These are phyloP conservation scores for Metschnikowia henanensis DNA, from an alignment of 805 yeast genomes.

Conservation along the genomic window DNA sequence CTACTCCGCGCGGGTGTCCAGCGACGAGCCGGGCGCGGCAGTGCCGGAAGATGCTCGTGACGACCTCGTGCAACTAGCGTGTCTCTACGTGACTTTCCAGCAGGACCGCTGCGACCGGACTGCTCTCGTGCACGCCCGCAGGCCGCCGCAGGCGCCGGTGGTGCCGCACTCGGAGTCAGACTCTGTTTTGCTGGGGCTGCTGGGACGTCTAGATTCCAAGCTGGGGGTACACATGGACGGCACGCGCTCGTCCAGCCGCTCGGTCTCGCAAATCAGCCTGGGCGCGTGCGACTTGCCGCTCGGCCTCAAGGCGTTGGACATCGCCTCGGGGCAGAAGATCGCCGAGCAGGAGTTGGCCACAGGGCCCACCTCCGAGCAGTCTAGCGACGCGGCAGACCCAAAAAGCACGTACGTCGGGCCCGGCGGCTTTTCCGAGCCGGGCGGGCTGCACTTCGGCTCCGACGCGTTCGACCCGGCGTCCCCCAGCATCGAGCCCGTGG, in stretches of 20 bases:
- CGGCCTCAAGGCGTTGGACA: constrained; percentile 3
- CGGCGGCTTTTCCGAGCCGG: background rate
- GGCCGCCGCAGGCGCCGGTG: background rate
- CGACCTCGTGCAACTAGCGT: constrained; percentile 15
- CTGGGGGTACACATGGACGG: background rate
- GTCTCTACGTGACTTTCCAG: constrained; percentile 25
- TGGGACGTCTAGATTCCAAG: background rate
- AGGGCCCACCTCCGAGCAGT: constrained; percentile 10
- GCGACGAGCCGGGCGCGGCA: constrained; percentile 18
- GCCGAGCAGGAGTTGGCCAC: constrained; percentile 1
- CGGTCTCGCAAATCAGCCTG: constrained; percentile 7
- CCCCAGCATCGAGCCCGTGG: constrained; percentile 5
- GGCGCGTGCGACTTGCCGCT: constrained; percentile 7
- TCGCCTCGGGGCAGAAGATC: background rate
- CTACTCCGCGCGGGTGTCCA: constrained; percentile 21
- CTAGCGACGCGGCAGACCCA: background rate
- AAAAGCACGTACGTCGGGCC: background rate
- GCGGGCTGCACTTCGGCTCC: constrained; percentile 1
- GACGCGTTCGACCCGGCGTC: constrained; percentile 5
- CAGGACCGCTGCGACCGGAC: constrained; percentile 40
- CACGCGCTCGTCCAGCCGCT: background rate
- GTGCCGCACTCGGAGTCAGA: background rate
- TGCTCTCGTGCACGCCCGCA: background rate
- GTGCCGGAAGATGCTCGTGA: constrained; percentile 17
- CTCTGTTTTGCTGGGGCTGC: constrained; percentile 1